Evolutionary conservation across 257 asterid genomes (phyloP).

Genomic region (Echites panduratus): DNA sequence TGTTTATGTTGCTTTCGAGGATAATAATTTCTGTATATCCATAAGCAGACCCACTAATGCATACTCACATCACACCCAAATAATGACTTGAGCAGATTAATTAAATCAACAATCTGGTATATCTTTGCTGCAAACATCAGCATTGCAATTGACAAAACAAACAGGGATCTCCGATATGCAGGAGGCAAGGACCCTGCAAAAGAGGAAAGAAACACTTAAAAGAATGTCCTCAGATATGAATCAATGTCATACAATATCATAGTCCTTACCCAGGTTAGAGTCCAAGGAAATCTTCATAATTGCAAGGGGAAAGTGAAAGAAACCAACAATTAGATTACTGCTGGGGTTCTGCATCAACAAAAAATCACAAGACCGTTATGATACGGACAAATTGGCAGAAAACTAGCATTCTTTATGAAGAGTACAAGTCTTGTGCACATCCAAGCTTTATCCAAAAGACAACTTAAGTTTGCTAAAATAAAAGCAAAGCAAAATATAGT

Average conservation of each 20-base stretch:
- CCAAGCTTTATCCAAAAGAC: not conserved
- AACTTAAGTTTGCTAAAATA: not conserved
- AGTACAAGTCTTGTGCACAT: not conserved
- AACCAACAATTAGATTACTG: conserved; percentile 44
- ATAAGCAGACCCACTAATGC: not conserved
- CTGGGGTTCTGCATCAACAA: conserved; percentile 52
- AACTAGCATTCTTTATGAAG: not conserved
- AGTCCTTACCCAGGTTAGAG: conserved; percentile 45
- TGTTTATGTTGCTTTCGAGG: not conserved
- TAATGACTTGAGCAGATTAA: conserved; percentile 43
- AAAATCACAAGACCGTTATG: conserved; percentile 11
- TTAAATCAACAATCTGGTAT: conserved; percentile 52
- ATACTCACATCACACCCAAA: conserved; percentile 61
- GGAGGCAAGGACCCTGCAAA: conserved; percentile 62
- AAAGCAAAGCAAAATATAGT: not conserved
- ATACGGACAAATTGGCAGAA: not conserved
- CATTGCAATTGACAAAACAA: conserved; percentile 74
- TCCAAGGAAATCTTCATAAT: conserved; percentile 67
- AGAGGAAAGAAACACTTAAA: conserved; percentile 15
- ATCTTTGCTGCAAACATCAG: conserved; percentile 71
- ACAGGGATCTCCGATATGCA: conserved; percentile 62
- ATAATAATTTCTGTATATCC: not conserved
- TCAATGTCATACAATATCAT: not conserved
- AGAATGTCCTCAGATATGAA: not conserved
- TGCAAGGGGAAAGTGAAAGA: conserved; percentile 79